Evolutionary conservation across 2,329 filamentous ascomycete species (phyloP).

Genomic region (Talaromyces sp.): DNA sequence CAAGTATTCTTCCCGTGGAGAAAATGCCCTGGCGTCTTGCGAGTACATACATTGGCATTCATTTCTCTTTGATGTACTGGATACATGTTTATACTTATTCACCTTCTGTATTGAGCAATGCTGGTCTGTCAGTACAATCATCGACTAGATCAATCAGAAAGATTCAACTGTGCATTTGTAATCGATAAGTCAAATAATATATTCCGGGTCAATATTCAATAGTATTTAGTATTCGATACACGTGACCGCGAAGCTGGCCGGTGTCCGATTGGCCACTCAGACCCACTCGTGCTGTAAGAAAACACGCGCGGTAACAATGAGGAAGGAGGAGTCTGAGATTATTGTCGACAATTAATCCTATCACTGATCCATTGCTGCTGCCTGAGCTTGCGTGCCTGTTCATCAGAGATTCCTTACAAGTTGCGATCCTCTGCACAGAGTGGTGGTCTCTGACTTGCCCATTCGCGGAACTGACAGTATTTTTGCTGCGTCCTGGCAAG

Average conservation of each 20-base stretch:
- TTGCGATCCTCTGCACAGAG: not conserved
- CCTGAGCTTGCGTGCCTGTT: not conserved
- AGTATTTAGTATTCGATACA: not conserved
- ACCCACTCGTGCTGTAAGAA: conserved; percentile 4
- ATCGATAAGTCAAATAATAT: too few species aligned
- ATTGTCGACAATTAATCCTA: conserved; percentile 5
- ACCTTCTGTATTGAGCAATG: not conserved
- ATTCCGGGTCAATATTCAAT: not conserved
- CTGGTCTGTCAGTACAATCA: not conserved
- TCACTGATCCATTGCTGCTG: not conserved
- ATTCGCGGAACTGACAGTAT: conserved; percentile 6
- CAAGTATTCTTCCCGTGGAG: not conserved
- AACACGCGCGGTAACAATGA: conserved; percentile 9
- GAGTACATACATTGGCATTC: conserved; percentile 14
- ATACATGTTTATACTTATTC: conserved; percentile 6
- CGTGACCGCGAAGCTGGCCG: not conserved
- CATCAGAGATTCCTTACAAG: not conserved
- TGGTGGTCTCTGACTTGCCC: not conserved
- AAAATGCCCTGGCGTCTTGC: conserved; percentile 22
- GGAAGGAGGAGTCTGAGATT: conserved; percentile 4
- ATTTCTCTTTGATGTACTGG: conserved; percentile 6
- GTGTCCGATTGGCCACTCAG: not conserved
- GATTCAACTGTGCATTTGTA: not conserved
- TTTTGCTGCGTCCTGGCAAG: conserved; percentile 14
- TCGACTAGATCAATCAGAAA: not conserved